Percentiles rank a stretch among this genome's conserved stretches.
Evolutionary conservation across 208 protist species (phyloP).

Genomic region (Strigomonas culicis): DNA sequence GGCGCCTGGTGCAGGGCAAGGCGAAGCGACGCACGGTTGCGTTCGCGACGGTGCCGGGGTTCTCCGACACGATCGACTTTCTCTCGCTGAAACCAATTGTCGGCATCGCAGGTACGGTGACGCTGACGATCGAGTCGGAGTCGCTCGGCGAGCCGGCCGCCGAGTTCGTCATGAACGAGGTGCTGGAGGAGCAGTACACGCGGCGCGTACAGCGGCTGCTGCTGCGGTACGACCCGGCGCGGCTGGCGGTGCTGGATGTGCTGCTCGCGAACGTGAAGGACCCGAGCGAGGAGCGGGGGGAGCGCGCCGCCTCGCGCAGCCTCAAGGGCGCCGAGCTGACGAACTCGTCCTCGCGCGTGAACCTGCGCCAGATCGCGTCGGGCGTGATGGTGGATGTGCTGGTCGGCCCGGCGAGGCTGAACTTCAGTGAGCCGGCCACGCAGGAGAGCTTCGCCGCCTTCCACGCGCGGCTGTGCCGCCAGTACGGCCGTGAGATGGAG

Average conservation of each 20-base stretch:
- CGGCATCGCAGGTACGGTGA: conserved; percentile 62
- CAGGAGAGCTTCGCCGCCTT: conserved; percentile 59
- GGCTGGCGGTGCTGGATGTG: conserved; percentile 61
- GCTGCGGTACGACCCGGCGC: conserved; percentile 38
- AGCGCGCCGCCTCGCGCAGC: not conserved
- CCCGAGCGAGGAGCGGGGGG: conserved; percentile 19
- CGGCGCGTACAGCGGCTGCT: conserved; percentile 59
- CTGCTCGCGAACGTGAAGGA: conserved; percentile 61
- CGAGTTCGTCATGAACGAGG: conserved; percentile 28
- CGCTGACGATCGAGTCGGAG: conserved; percentile 65
- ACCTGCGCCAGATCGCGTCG: not conserved
- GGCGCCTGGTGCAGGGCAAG: conserved; percentile 48
- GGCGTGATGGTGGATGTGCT: not conserved
- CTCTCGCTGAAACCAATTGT: conserved; percentile 16
- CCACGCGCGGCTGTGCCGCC: conserved; percentile 36
- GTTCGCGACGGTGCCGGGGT: not conserved
- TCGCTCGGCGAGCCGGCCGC: conserved; percentile 31
- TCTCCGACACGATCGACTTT: conserved; percentile 1
- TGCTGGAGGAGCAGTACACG: conserved; percentile 33
- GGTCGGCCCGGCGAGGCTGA: conserved; percentile 17
- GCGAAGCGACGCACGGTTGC: conserved; percentile 35
- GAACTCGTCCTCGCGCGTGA: not conserved
- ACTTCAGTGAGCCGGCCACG: conserved; percentile 18
- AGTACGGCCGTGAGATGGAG: conserved; percentile 43
- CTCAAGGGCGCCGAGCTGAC: not conserved